These are phyloP conservation scores for Waltergamsia citrina DNA, from an alignment of 2,329 filamentous ascomycete species.

Conservation along the genomic window DNA sequence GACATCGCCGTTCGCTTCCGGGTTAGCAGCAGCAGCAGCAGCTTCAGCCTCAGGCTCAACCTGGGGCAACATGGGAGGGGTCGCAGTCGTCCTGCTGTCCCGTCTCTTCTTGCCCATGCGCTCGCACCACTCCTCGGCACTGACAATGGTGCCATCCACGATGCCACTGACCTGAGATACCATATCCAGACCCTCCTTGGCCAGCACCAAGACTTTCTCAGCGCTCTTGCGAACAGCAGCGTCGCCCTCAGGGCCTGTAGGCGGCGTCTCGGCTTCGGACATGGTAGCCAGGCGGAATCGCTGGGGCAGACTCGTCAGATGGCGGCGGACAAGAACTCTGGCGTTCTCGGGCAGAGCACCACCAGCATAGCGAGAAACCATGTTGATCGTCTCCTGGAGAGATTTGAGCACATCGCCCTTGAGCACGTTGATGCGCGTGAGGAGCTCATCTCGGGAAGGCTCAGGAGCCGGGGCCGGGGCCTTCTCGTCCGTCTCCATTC, in stretches of 20 bases:
- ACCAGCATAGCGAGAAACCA: conserved; percentile 85
- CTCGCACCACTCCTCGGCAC: conserved; percentile 87
- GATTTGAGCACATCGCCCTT: conserved; percentile 67
- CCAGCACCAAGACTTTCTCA: conserved; percentile 73
- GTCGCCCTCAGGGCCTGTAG: conserved; percentile 24
- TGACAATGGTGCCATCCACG: conserved; percentile 79
- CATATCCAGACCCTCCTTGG: conserved; percentile 88
- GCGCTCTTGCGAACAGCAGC: conserved; percentile 43
- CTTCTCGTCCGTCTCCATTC: conserved; percentile 1
- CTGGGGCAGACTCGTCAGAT: conserved; percentile 76
- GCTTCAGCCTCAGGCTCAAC: conserved; percentile 12
- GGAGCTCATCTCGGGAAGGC: conserved; percentile 31
- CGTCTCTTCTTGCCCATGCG: conserved; percentile 44
- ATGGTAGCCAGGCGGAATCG: conserved; percentile 68
- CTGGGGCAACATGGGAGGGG: conserved; percentile 13
- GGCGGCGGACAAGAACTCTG: conserved; percentile 68
- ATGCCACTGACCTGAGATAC: conserved; percentile 84
- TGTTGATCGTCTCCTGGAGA: conserved; percentile 71
- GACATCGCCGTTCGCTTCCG: conserved; percentile 13
- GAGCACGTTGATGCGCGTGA: conserved; percentile 56
- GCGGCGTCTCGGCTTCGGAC: conserved; percentile 14
- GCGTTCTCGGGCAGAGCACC: conserved; percentile 87
- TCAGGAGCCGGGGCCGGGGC: conserved; percentile 13
- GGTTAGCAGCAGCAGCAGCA: conserved; percentile 10
- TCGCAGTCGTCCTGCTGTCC: conserved; percentile 11